Conservation (phyloP, 2,329 filamentous ascomycete species). For the Xylaria polymorpha region DNA sequence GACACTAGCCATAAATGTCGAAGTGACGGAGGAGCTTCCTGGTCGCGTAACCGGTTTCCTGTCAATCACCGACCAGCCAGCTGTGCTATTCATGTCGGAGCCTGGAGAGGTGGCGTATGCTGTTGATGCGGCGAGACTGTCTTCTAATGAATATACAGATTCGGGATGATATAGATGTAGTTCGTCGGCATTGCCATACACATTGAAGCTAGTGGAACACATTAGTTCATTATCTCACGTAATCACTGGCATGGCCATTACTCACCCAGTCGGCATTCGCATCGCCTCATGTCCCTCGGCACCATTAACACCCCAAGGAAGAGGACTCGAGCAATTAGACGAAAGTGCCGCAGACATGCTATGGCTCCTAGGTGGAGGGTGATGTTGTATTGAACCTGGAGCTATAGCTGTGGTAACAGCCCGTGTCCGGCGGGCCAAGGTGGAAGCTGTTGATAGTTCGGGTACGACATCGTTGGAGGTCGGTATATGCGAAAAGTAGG, state of each 20-base stretch:
- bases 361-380: constrained; percentile 43
- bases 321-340: constrained; percentile 44
- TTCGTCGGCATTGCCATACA: constrained; percentile 46
- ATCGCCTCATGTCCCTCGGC: constrained; percentile 44
- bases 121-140: constrained; percentile 42
- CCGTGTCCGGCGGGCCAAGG: constrained; percentile 42
- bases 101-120: constrained; percentile 48
- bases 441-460: constrained; percentile 39
- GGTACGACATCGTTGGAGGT: constrained; percentile 44
- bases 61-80: constrained; percentile 44
- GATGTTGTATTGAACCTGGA: constrained; percentile 41
- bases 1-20: constrained; percentile 34
- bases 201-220: constrained; percentile 39
- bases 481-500: constrained; percentile 44
- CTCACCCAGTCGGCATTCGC: constrained; percentile 45
- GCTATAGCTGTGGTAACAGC: constrained; percentile 44
- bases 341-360: constrained; percentile 48
- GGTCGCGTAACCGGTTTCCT: constrained; percentile 39
- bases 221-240: constrained; percentile 18
- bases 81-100: constrained; percentile 44
- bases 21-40: constrained; percentile 43
- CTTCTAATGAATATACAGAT: constrained; percentile 46
- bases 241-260: background rate
- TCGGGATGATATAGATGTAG: constrained; percentile 46
- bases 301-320: constrained; percentile 44